Evolutionary conservation across 2,329 filamentous ascomycete genomes (phyloP).

Genomic region (Aspergillus carbonarius): DNA sequence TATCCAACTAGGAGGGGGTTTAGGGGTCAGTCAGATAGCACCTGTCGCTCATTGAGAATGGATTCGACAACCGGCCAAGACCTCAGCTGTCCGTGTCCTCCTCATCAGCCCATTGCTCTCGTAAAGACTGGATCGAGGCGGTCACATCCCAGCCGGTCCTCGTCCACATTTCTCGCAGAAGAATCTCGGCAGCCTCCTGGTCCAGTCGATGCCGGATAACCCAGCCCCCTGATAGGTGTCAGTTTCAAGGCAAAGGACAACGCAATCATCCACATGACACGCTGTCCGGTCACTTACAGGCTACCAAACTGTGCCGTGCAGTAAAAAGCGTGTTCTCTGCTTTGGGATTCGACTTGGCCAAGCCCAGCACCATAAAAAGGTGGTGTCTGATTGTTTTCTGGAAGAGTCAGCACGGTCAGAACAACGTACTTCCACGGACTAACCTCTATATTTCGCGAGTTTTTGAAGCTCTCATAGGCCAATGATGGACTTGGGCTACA

Average conservation of each 20-base stretch:
- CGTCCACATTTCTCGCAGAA: slow-evolving; percentile 22
- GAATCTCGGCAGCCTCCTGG: slow-evolving; percentile 24
- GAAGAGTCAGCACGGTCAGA: background rate
- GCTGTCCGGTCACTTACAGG: slow-evolving; percentile 19
- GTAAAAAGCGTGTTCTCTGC: slow-evolving; percentile 30
- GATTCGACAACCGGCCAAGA: background rate
- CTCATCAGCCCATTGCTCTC: slow-evolving; percentile 25
- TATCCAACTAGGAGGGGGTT: no score
- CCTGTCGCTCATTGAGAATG: background rate
- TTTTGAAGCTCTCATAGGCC: slow-evolving; percentile 21
- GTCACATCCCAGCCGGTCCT: slow-evolving; percentile 30
- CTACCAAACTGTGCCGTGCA: slow-evolving; percentile 26
- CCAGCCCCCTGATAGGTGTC: slow-evolving; percentile 23
- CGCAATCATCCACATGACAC: background rate
- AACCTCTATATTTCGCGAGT: slow-evolving; percentile 26
- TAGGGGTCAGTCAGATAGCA: background rate
- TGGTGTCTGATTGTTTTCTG: slow-evolving; percentile 23
- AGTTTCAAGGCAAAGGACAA: background rate
- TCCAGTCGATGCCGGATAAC: slow-evolving; percentile 24
- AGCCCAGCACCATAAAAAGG: slow-evolving; percentile 24
- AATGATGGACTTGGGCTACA: slow-evolving; percentile 10
- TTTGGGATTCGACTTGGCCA: slow-evolving; percentile 26
- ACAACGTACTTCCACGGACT: background rate
- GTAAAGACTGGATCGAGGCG: slow-evolving; percentile 21
- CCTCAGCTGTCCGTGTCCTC: slow-evolving; percentile 4